Percentiles rank a stretch among this genome's conserved stretches.
Conservation (phyloP, 371 early-diverging fungal genomes). For the Globomyces sp. region DNA sequence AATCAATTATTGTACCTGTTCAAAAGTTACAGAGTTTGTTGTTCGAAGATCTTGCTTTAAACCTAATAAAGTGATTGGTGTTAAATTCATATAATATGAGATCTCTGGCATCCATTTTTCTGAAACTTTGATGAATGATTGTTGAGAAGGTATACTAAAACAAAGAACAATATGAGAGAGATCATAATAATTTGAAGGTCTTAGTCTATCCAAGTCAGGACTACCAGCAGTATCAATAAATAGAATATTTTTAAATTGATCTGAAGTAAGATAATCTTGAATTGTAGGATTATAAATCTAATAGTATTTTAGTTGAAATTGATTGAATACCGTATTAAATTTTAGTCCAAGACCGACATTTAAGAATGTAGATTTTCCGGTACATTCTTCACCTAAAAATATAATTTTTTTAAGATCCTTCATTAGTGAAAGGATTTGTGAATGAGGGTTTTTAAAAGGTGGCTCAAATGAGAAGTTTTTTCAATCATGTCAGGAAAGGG, state of each 20-base stretch:
- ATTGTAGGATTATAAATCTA: slow-evolving; percentile 11
- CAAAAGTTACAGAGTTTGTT: too few species aligned
- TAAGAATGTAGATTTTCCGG: slow-evolving; percentile 5
- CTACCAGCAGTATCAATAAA: slow-evolving; percentile 15
- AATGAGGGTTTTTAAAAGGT: too few species aligned
- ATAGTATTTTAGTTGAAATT: background rate
- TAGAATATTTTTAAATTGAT: background rate
- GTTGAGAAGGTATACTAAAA: slow-evolving; percentile 1
- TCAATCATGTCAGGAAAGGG: background rate
- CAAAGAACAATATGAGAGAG: slow-evolving; percentile 13
- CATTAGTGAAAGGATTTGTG: too few species aligned
- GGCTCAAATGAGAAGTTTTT: too few species aligned
- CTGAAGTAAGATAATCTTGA: slow-evolving; percentile 3
- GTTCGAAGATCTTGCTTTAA: background rate
- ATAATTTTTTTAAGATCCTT: too few species aligned
- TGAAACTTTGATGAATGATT: background rate
- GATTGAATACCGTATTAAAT: background rate
- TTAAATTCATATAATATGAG: background rate
- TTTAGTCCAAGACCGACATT: background rate
- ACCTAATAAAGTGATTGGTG: slow-evolving; percentile 1
- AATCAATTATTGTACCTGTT: too few species aligned
- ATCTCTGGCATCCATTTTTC: slow-evolving; percentile 16
- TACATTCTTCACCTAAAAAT: slow-evolving; percentile 9
- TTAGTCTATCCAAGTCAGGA: slow-evolving; percentile 8
- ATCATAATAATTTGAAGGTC: slow-evolving; percentile 2